Percentiles rank a stretch among this genome's conserved stretches.
These are phyloP conservation scores for Dillenia turbinata DNA, from an alignment of 164 flowering plant species.

Conservation along the genomic window DNA sequence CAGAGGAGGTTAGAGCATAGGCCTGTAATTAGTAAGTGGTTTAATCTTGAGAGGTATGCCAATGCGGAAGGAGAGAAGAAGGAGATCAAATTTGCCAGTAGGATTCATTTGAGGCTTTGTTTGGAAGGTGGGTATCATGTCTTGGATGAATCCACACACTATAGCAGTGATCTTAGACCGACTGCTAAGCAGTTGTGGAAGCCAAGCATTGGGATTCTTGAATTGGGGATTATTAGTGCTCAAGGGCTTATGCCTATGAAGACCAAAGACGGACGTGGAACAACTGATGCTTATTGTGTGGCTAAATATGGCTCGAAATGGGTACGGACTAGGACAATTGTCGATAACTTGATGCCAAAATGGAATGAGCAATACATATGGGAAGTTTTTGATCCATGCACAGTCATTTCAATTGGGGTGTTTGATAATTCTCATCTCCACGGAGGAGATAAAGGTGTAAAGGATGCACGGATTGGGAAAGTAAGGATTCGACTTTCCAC, in stretches of 20 bases:
- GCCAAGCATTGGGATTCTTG: slow-evolving; percentile 46
- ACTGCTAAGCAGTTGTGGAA: slow-evolving; percentile 58
- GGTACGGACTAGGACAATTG: slow-evolving; percentile 26
- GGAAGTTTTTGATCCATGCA: too few relatives aligned
- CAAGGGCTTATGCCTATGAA: slow-evolving; percentile 57
- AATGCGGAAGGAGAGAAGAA: slow-evolving; percentile 45
- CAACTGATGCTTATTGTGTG: slow-evolving; percentile 48
- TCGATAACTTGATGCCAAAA: slow-evolving; percentile 10
- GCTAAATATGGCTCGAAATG: slow-evolving; percentile 27
- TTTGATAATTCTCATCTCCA: slow-evolving; percentile 24
- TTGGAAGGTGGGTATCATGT: slow-evolving; percentile 72
- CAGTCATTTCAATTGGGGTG: slow-evolving; percentile 19
- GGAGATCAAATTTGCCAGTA: slow-evolving; percentile 46
- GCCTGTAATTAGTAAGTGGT: slow-evolving; percentile 45
- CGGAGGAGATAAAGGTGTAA: slow-evolving; percentile 8
- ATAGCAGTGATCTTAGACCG: slow-evolving; percentile 58
- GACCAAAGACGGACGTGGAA: slow-evolving; percentile 49
- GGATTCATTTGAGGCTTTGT: slow-evolving; percentile 55
- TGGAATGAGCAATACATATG: too few relatives aligned
- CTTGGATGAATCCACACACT: slow-evolving; percentile 59
- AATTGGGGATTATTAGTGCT: slow-evolving; percentile 52
- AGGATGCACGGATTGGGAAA: slow-evolving; percentile 23
- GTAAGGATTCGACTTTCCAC: slow-evolving; percentile 28
- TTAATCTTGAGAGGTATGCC: slow-evolving; percentile 52
- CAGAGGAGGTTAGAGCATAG: slow-evolving; percentile 47